Conservation (phyloP, 345 rosid genomes). For the Populus euphratica region DNA sequence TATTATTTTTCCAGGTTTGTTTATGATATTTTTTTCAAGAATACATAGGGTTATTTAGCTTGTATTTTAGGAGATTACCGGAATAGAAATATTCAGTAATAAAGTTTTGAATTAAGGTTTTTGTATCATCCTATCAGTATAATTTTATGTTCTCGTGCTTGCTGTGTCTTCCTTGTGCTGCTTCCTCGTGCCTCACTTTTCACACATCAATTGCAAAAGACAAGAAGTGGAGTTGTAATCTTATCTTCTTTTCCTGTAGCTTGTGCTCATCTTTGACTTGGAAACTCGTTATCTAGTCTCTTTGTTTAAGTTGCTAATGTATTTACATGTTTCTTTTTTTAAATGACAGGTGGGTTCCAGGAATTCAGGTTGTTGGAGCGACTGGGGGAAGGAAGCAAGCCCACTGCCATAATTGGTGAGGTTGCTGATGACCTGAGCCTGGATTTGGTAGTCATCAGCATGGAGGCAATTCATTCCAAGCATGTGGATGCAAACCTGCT, state of each 20-base stretch:
- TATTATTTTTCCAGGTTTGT: too few relatives aligned
- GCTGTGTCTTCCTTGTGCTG: too few relatives aligned
- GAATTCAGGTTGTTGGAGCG: constrained; percentile 80
- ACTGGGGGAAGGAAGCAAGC: constrained; percentile 83
- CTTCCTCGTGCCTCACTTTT: background rate
- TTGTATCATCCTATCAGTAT: too few relatives aligned
- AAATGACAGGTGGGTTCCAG: constrained; percentile 67
- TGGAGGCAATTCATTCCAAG: constrained; percentile 99
- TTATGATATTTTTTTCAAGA: too few relatives aligned
- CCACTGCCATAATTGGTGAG: constrained; percentile 90
- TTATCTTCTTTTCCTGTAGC: background rate
- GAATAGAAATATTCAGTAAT: too few relatives aligned
- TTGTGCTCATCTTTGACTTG: constrained; percentile 3
- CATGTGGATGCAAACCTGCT: constrained; percentile 85
- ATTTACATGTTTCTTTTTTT: too few relatives aligned
- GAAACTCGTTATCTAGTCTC: background rate
- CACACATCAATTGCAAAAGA: background rate
- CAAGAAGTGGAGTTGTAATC: background rate
- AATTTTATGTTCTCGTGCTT: too few relatives aligned
- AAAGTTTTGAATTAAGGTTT: too few relatives aligned
- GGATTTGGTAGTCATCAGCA: constrained; percentile 88
- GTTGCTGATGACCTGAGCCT: constrained; percentile 84
- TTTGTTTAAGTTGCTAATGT: background rate
- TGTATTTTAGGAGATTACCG: too few relatives aligned
- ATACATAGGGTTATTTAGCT: too few relatives aligned